Evolutionary conservation across 306 rosid species (phyloP).

Genomic region (Glycyrrhiza uralensis): DNA sequence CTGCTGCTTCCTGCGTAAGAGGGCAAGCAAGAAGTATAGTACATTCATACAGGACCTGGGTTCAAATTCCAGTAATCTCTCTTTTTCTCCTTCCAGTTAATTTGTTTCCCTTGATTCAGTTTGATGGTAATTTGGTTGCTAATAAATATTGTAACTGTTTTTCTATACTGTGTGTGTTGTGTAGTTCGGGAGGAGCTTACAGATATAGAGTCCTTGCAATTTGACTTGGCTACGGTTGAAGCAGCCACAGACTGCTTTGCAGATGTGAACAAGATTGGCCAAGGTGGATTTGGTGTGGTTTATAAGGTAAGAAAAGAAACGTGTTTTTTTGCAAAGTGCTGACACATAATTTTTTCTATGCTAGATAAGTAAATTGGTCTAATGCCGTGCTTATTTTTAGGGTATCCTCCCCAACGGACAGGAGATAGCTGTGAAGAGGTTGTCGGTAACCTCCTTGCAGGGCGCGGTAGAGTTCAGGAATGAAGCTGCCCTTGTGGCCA

Average conservation of each 20-base stretch:
- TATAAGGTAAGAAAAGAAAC: slow-evolving; percentile 35
- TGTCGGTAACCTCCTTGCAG: slow-evolving; percentile 50
- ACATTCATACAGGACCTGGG: neutral
- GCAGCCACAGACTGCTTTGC: slow-evolving; percentile 48
- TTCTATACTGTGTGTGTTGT: neutral
- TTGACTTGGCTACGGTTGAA: slow-evolving; percentile 36
- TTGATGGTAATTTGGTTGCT: neutral
- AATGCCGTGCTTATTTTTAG: slow-evolving; percentile 25
- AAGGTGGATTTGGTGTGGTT: slow-evolving; percentile 63
- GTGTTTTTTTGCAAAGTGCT: neutral
- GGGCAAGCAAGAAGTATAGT: slow-evolving; percentile 24
- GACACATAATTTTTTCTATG: neutral
- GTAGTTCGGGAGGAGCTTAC: slow-evolving; percentile 27
- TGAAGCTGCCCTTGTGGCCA: slow-evolving; percentile 54
- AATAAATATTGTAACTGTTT: neutral
- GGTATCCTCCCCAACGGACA: slow-evolving; percentile 47
- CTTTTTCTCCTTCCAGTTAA: neutral
- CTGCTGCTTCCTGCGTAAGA: slow-evolving; percentile 36
- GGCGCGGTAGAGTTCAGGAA: slow-evolving; percentile 58
- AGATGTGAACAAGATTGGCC: slow-evolving; percentile 37
- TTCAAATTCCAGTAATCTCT: slow-evolving; percentile 35
- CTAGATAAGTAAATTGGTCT: neutral
- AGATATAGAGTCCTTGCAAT: slow-evolving; percentile 40
- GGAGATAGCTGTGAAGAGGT: slow-evolving; percentile 60
- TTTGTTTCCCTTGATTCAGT: neutral